Conservation (phyloP, 441 rosid genomes). For the Adansonia rubrostipa region DNA sequence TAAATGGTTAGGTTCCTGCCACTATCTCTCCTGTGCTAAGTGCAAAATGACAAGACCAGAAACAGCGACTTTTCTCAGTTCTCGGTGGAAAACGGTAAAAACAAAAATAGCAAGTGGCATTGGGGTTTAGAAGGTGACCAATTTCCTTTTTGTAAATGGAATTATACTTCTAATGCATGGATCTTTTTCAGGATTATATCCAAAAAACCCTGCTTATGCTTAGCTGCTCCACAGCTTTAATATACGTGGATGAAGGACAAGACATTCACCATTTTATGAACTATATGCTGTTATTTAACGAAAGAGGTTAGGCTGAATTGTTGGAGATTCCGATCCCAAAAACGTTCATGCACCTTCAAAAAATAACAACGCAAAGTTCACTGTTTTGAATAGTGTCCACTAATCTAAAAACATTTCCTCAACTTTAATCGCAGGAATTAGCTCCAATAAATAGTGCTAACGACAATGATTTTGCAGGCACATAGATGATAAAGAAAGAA, state of each 20-base stretch:
- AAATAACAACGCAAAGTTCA: neutral
- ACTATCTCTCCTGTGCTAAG: constrained; percentile 33
- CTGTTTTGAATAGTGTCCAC: neutral
- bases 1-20: constrained; percentile 25
- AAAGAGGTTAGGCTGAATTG: no score
- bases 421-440: neutral
- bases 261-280: neutral
- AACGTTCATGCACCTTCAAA: neutral
- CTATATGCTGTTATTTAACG: no score
- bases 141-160: neutral
- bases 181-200: neutral
- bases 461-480: neutral
- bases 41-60: constrained; percentile 73
- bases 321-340: neutral
- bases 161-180: neutral
- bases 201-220: neutral
- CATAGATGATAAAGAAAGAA: neutral
- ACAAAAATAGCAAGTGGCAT: constrained; percentile 22
- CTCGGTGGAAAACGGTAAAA: constrained; percentile 44
- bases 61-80: constrained; percentile 54
- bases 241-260: neutral
- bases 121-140: constrained; percentile 17
- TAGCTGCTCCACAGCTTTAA: neutral
- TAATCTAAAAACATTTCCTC: neutral
- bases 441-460: neutral